A percentile compares a stretch with the other conserved stretches of the same genome.
phyloP scores from a whole-genome alignment of 2,329 filamentous ascomycete genomes.

The Neonectria ditissima region DNA sequence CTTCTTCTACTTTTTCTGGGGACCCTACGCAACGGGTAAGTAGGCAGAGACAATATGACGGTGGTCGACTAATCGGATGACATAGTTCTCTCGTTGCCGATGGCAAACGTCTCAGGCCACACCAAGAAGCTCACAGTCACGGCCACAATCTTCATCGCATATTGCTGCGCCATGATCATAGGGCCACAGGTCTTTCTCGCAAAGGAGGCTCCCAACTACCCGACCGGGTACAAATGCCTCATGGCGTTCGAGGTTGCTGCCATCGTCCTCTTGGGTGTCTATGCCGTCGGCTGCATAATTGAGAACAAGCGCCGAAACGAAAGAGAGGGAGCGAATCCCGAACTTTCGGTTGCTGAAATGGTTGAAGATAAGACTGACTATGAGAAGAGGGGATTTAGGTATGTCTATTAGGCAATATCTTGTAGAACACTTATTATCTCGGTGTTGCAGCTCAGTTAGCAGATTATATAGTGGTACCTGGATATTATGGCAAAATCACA shows the following conservation, averaged over 20 bases:
- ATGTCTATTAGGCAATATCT: too few species aligned
- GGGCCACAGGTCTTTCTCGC: constrained; percentile 49
- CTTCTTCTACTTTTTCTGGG: constrained; percentile 45
- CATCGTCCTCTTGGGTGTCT: constrained; percentile 3
- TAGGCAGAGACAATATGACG: too few species aligned
- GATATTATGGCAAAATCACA: too few species aligned
- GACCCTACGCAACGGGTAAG: constrained; percentile 38
- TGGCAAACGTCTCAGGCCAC: constrained; percentile 42
- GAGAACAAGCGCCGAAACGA: constrained; percentile 7
- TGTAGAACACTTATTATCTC: too few species aligned
- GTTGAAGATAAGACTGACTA: constrained; percentile 19
- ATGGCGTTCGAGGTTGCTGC: constrained; percentile 13
- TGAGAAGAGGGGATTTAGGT: constrained; percentile 16
- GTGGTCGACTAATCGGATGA: too few species aligned
- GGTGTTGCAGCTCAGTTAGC: too few species aligned
- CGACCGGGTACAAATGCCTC: constrained; percentile 26
- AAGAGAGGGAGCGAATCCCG: constrained; percentile 2
- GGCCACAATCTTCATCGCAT: constrained; percentile 58
- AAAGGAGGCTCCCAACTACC: constrained; percentile 60
- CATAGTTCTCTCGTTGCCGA: constrained; percentile 34
- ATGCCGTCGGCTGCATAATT: not conserved
- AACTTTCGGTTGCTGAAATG: not conserved
- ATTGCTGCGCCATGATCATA: constrained; percentile 60
- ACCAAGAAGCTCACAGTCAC: constrained; percentile 53
- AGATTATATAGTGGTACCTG: too few species aligned